Base-by-base conservation (phyloP, 192 early-diverging fungal species). In the Hyaloraphidium curvatum region DNA sequence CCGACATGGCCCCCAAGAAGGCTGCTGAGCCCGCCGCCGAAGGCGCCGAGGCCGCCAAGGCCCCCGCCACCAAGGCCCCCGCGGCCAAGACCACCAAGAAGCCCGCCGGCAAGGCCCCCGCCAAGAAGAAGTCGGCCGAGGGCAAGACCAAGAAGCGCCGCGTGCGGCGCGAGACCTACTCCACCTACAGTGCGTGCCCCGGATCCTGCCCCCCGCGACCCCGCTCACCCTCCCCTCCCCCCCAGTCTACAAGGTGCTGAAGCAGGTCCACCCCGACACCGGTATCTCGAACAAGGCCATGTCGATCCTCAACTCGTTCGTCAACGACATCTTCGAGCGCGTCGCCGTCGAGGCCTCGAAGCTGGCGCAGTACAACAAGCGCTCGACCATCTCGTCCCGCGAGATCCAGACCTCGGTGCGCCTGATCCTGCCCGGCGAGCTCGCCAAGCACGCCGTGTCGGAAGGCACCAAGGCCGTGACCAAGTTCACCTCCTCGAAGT, bases 211-310 rank as follows among this genome's bases (percentile, higher is more conserved):
- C n/a, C n/a, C n/a, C n/a, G n/a, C n/a, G n/a, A n/a, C n/a, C n/a
- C n/a, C n/a, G n/a, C n/a, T n/a, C n/a, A n/a, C n/a, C n/a, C n/a
- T n/a, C n/a, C n/a, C n/a, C n/a, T n/a, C n/a, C n/a, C n/a, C n/a
- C n/a, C n/a, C n/a, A n/a, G n/a, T 95, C 75, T 92, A 89, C 82
- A 89, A 90, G 74, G 87, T 94, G 41, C 70, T 92, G 55, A 91
- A 91, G 74, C 90, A 93, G 70, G 87, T 91, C 53, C 88, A 93
- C 75, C 90, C 90, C 54, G 88, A 91, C 64, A 89, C 85, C 29
- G 87, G 90, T 69, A 88, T 93, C 71, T 91, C 88, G 57, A 89
- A 88, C 81, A 90, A 88, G 75, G 87, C 90, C 70, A 93, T 93
- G 39, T 48, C 39, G 54, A 89, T 88, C 70, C 73, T 87, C 64